Conservation (phyloP, 768 basidiomycete genomes). For the Collybiopsis luxurians region DNA sequence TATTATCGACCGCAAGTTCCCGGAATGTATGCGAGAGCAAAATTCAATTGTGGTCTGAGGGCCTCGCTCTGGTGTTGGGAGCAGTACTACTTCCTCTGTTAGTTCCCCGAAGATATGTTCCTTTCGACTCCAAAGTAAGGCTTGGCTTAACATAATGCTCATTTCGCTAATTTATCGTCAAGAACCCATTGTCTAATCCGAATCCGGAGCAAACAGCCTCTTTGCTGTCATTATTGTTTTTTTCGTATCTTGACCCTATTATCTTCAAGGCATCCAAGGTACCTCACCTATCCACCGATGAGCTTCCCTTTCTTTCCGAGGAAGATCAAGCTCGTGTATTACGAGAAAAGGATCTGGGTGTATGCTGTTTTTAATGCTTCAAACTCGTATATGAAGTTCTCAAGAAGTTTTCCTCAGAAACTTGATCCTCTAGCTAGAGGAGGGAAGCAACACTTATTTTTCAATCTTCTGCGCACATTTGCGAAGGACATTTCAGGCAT, state of each 20-base stretch:
- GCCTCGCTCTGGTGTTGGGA: constrained; percentile 30
- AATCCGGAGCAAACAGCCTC: constrained; percentile 37
- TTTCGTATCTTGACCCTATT: constrained; percentile 30
- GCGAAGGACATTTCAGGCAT: background rate
- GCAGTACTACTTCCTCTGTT: constrained; percentile 49
- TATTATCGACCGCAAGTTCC: constrained; percentile 38
- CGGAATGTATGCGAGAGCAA: constrained; percentile 37
- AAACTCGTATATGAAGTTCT: no score
- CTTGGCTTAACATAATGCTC: background rate
- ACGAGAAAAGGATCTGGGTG: background rate
- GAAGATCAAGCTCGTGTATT: constrained; percentile 2
- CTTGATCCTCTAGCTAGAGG: constrained; percentile 13
- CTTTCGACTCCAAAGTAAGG: constrained; percentile 42
- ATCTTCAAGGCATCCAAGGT: constrained; percentile 15
- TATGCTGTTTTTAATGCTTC: background rate
- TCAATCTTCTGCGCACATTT: background rate
- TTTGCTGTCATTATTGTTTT: constrained; percentile 28
- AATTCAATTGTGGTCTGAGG: constrained; percentile 21
- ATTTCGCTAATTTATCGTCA: background rate
- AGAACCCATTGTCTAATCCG: background rate
- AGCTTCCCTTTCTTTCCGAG: constrained; percentile 33
- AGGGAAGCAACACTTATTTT: background rate
- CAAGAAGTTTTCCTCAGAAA: constrained; percentile 14
- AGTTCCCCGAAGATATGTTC: constrained; percentile 49
- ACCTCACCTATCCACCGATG: constrained; percentile 17